Evolutionary conservation across 192 early-diverging fungal genomes (phyloP), one percentile per base, ranked within the genome.

Genomic region (Podila epigama): DNA sequence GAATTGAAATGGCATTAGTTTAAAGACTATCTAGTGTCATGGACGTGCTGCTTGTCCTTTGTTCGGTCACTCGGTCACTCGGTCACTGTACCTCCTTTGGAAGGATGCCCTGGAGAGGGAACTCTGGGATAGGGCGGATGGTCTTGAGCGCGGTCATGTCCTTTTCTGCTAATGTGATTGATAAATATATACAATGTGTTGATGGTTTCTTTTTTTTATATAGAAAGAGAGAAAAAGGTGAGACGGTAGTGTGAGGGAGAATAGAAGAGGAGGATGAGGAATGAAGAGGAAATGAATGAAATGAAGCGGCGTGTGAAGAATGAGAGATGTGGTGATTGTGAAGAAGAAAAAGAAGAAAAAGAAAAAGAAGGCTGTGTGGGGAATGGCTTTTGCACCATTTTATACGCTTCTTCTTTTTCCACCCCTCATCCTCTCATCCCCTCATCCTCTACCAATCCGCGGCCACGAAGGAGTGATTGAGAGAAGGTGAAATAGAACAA

Each of bases 51-150:
- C 3, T 22, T n/a, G n/a, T n/a, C n/a, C n/a, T n/a, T n/a, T n/a
- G n/a, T n/a, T n/a, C n/a, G n/a, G n/a, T n/a, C n/a, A n/a, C n/a
- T n/a, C n/a, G n/a, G n/a, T n/a, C n/a, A n/a, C n/a, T n/a, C n/a
- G 51, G 48, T 6, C 28, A 34, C 35, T 27, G 11, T 72, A 82
- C 81, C 75, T 82, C 81, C 70, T 82, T 82, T 35, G 81, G 81
- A 56, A 82, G 81, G 59, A 82, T 70, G 33, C 81, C 81, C 63
- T 66, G 68, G 16, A 69, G 67, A 31, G 81, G 81, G 50, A 82
- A 82, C 50, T 79, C 66, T 60, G 81, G 81, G 27, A 82, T 82
- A 41, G 73, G 69, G 10, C 71, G 75, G 28, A 78, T 70, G 28
- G 70, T 75, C 68, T 79, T 79, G 70, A 79, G 70, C 33, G 81